Evolutionary conservation across 163 green algal species (phyloP).

Genomic region (Trebouxia gelatinosa): DNA sequence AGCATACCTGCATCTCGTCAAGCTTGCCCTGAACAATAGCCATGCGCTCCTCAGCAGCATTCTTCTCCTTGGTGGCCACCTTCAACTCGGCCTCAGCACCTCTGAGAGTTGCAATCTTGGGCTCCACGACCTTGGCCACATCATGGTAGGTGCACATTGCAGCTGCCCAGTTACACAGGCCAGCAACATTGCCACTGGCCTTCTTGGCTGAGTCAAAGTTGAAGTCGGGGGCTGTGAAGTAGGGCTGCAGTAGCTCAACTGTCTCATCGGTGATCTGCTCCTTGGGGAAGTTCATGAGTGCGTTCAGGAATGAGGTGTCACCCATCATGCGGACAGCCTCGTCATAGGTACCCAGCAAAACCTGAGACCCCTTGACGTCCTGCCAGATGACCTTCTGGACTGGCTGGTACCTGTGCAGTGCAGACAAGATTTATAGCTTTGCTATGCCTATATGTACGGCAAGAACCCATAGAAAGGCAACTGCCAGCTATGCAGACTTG

Average conservation of each 20-base stretch:
- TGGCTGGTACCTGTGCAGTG: slow-evolving; percentile 49
- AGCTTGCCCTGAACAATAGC: slow-evolving; percentile 86
- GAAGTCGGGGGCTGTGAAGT: slow-evolving; percentile 92
- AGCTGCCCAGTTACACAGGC: slow-evolving; percentile 92
- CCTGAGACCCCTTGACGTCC: slow-evolving; percentile 77
- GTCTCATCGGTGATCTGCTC: slow-evolving; percentile 97
- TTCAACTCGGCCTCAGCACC: slow-evolving; percentile 88
- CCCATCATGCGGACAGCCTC: slow-evolving; percentile 92
- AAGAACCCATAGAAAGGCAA: no score
- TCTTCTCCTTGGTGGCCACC: slow-evolving; percentile 81
- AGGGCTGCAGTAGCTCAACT: slow-evolving; percentile 86
- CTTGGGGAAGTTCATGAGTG: slow-evolving; percentile 93
- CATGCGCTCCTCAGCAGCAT: slow-evolving; percentile 85
- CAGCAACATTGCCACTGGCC: slow-evolving; percentile 87
- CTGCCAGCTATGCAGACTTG: no score
- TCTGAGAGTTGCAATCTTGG: slow-evolving; percentile 88
- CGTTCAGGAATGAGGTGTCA: slow-evolving; percentile 85
- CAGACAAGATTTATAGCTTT: no score
- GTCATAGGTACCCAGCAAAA: slow-evolving; percentile 85
- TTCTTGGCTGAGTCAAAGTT: slow-evolving; percentile 90
- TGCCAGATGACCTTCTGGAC: slow-evolving; percentile 68
- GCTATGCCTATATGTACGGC: no score
- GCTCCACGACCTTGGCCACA: slow-evolving; percentile 90
- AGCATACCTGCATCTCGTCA: slow-evolving; percentile 80
- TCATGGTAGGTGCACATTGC: slow-evolving; percentile 96